Evolutionary conservation across 2,329 filamentous ascomycete genomes (phyloP).

Genomic region (Cadophora sp.): DNA sequence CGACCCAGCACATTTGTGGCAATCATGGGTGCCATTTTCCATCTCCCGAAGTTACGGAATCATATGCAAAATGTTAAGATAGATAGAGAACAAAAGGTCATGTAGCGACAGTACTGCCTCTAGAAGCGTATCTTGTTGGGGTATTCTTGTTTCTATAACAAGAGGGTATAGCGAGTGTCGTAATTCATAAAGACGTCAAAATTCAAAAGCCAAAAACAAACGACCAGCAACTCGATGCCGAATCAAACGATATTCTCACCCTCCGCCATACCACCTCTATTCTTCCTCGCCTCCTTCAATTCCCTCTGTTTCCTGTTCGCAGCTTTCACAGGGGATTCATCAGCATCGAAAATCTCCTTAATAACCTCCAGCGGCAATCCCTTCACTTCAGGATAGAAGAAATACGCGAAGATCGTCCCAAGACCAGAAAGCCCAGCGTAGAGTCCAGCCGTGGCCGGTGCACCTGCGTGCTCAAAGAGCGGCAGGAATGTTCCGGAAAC

Average conservation of each 20-base stretch:
- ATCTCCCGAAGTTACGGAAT: no score
- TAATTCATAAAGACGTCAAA: neutral
- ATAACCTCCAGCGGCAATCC: neutral
- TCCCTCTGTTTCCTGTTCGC: neutral
- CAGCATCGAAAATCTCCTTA: neutral
- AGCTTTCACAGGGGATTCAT: neutral
- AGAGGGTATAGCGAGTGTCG: neutral
- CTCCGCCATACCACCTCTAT: neutral
- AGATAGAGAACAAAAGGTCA: neutral
- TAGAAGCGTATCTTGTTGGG: neutral
- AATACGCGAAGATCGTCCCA: neutral
- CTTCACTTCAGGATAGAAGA: neutral
- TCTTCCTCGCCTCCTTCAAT: neutral
- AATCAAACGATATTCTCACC: neutral
- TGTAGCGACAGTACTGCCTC: neutral
- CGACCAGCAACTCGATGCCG: neutral
- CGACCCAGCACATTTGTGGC: no score
- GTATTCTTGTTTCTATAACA: neutral
- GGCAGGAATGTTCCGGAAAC: neutral
- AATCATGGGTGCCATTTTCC: no score
- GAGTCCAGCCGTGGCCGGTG: neutral
- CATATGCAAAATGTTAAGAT: neutral
- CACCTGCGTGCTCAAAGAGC: neutral
- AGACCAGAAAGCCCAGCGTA: neutral
- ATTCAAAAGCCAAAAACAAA: neutral